Evolutionary conservation across 2,329 filamentous ascomycete genomes (phyloP).

Genomic region (Monilinia fructigena): DNA sequence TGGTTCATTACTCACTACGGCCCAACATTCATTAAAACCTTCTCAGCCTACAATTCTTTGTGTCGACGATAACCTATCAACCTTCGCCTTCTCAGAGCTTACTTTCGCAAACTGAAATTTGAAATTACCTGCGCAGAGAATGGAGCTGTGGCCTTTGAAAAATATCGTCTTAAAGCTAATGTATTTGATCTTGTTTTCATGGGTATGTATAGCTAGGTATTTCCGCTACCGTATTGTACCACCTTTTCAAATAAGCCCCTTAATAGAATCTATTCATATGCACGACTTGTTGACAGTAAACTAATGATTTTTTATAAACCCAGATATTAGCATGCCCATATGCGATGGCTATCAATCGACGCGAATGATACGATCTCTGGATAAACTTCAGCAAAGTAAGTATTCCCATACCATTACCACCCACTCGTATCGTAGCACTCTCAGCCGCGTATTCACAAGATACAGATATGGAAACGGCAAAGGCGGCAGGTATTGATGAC

Average conservation of each 20-base stretch:
- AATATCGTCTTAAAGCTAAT: constrained; percentile 31
- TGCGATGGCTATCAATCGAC: constrained; percentile 52
- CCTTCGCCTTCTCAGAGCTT: constrained; percentile 39
- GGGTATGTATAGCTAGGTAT: constrained; percentile 39
- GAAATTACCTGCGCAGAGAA: constrained; percentile 43
- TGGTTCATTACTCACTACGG: not conserved
- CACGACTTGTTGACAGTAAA: not conserved
- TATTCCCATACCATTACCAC: constrained; percentile 29
- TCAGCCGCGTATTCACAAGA: constrained; percentile 52
- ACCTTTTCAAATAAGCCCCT: constrained; percentile 34
- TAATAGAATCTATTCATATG: constrained; percentile 31
- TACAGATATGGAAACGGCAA: constrained; percentile 49
- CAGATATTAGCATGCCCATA: constrained; percentile 55
- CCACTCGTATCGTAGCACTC: constrained; percentile 47
- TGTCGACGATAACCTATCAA: constrained; percentile 45
- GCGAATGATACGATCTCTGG: constrained; percentile 48
- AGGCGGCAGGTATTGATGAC: constrained; percentile 52
- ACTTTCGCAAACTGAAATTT: constrained; percentile 35
- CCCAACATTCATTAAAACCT: not conserved
- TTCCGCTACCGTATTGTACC: not conserved
- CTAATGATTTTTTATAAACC: constrained; percentile 15
- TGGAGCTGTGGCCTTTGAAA: constrained; percentile 47
- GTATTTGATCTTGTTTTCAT: constrained; percentile 48
- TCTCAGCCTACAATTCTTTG: constrained; percentile 32
- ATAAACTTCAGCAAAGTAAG: constrained; percentile 40